phyloP scores from a whole-genome alignment of 1,139 yeast genomes.

The Hyphopichia khmerensis region DNA sequence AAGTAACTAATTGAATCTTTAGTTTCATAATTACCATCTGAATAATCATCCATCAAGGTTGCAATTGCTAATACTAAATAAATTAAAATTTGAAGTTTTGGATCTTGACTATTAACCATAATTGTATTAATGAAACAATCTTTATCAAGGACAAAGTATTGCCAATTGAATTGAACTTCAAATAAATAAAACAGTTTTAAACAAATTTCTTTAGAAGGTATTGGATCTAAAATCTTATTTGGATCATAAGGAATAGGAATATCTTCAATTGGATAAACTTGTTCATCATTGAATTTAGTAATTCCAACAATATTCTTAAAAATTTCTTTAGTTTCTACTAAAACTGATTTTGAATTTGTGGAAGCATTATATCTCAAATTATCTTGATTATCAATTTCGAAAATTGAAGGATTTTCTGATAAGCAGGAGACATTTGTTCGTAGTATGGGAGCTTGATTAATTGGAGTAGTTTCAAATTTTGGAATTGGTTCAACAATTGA shows the following conservation, averaged over 20 bases:
- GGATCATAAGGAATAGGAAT: too few relatives aligned
- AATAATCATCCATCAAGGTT: conserved; percentile 13
- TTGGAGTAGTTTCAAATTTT: too few relatives aligned
- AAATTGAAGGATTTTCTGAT: not conserved
- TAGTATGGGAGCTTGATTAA: too few relatives aligned
- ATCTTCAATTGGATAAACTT: too few relatives aligned
- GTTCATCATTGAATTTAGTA: not conserved
- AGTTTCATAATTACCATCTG: conserved; percentile 18
- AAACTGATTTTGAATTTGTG: not conserved
- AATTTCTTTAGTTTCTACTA: not conserved
- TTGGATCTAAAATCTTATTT: not conserved
- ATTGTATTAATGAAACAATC: conserved; percentile 7
- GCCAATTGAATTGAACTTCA: not conserved
- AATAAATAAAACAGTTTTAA: not conserved
- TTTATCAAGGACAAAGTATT: not conserved
- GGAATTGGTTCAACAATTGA: too few relatives aligned
- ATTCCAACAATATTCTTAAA: not conserved
- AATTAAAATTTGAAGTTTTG: not conserved
- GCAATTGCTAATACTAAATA: conserved; percentile 1
- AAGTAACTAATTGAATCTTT: not conserved
- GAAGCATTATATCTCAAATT: not conserved
- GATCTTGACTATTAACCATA: not conserved
- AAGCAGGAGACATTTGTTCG: too few relatives aligned
- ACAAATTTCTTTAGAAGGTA: not conserved
- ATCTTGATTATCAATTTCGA: not conserved